Evolutionary conservation across 2,329 filamentous ascomycete genomes (phyloP).

Genomic region (Bipolaris gigantea): DNA sequence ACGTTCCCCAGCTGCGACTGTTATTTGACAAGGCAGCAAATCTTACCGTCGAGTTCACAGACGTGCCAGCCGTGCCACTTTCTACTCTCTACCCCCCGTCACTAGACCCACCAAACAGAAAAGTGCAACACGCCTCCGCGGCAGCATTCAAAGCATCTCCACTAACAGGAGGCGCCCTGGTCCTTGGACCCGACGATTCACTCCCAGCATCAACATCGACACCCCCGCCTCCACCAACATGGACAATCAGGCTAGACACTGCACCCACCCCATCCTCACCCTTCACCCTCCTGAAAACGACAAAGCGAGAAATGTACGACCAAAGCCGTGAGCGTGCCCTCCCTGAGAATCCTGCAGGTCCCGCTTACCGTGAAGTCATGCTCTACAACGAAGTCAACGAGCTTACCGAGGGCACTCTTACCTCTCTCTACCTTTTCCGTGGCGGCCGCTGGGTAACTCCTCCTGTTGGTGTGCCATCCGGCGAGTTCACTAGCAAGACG

Average conservation of each 20-base stretch:
- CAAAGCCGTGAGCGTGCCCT: conserved; percentile 67
- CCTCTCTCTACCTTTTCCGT: conserved; percentile 80
- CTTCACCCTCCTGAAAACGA: conserved; percentile 89
- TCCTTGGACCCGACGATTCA: conserved; percentile 34
- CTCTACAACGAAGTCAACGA: conserved; percentile 66
- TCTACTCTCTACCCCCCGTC: conserved; percentile 61
- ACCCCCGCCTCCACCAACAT: conserved; percentile 36
- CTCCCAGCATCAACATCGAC: conserved; percentile 28
- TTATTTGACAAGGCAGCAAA: conserved; percentile 50
- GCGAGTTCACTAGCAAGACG: conserved; percentile 25
- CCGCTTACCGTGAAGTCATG: conserved; percentile 67
- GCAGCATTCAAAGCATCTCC: conserved; percentile 38
- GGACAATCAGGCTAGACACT: conserved; percentile 58
- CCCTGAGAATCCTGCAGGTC: conserved; percentile 31
- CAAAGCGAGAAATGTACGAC: conserved; percentile 70
- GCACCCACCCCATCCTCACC: conserved; percentile 55
- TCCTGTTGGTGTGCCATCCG: conserved; percentile 47
- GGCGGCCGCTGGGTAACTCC: conserved; percentile 78
- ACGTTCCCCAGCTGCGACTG: conserved; percentile 54
- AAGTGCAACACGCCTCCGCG: conserved; percentile 23
- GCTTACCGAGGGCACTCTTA: conserved; percentile 84
- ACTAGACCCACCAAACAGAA: conserved; percentile 53
- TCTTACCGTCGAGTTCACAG: conserved; percentile 44
- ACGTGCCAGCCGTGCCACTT: conserved; percentile 48
- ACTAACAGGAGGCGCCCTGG: conserved; percentile 41